A percentile compares a stretch with the other conserved stretches of the same genome.
Evolutionary conservation across 225 moss, liverwort and hornwort genomes (phyloP).

Genomic region (Straminergon stramineum): DNA sequence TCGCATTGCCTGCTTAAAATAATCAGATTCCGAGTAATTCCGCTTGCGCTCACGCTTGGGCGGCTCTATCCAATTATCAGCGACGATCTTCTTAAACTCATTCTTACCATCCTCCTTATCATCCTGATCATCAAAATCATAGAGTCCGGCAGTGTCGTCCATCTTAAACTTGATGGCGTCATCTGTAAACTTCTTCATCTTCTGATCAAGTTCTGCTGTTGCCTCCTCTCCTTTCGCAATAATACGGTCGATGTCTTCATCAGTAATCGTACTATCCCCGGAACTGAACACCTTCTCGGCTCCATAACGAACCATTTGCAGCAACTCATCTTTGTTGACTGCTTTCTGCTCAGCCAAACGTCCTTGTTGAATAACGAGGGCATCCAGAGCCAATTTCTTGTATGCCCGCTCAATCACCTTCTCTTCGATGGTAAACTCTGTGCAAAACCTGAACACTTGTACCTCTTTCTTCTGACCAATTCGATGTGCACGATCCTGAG

Average conservation of each 20-base stretch:
- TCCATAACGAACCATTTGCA: conserved; percentile 98
- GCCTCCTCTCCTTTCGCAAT: conserved; percentile 99
- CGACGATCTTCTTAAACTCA: conserved; percentile 86
- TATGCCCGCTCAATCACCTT: conserved; percentile 99
- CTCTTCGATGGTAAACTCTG: conserved; percentile 98
- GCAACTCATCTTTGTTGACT: conserved; percentile 95
- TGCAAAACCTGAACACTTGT: conserved; percentile 97
- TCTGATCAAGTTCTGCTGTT: conserved; percentile 96
- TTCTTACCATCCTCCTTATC: conserved; percentile 88
- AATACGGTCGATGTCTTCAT: conserved; percentile 98
- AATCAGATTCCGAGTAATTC: conserved; percentile 99
- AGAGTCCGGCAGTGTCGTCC: conserved; percentile 98
- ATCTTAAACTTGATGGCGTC: conserved; percentile 99
- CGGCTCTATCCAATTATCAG: conserved; percentile 98
- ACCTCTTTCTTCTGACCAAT: conserved; percentile 99
- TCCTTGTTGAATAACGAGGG: conserved; percentile 98
- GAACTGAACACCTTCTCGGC: conserved; percentile 99
- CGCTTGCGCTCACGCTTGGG: conserved; percentile 94
- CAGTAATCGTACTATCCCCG: conserved; percentile 95
- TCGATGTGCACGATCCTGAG: conserved; percentile 99
- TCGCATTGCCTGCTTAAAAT: conserved; percentile 98
- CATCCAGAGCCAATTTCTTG: conserved; percentile 97
- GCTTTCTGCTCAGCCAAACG: conserved; percentile 99
- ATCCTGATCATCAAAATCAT: conserved; percentile 91
- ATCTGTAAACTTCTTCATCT: conserved; percentile 99